These are phyloP conservation scores for Cydonia oblonga DNA, from an alignment of 331 rosid species.

Conservation along the genomic window DNA sequence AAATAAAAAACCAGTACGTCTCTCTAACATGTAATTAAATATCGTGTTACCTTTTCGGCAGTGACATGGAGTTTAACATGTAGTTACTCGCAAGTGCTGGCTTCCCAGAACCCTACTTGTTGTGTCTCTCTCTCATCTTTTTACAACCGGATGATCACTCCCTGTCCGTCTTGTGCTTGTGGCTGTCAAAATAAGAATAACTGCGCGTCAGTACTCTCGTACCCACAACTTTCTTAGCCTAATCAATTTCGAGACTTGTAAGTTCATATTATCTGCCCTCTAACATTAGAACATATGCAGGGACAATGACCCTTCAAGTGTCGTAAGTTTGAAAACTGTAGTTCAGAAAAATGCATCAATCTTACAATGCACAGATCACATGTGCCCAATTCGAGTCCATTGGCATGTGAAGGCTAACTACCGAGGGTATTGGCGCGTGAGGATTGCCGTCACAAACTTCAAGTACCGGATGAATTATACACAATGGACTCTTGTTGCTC, in stretches of 20 bases:
- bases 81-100: constrained; percentile 22
- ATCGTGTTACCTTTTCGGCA: background rate
- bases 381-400: constrained; percentile 16
- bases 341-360: background rate
- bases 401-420: constrained; percentile 20
- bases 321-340: background rate
- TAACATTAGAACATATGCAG: background rate
- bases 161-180: constrained; percentile 27
- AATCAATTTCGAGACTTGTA: no score
- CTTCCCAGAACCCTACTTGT: constrained; percentile 20
- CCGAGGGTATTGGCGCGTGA: background rate
- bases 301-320: background rate
- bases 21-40: background rate
- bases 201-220: constrained; percentile 13
- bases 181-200: constrained; percentile 15
- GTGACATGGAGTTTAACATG: constrained; percentile 30
- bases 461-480: constrained; percentile 8
- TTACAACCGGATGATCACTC: constrained; percentile 21
- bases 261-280: background rate
- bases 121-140: constrained; percentile 29
- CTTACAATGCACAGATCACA: constrained; percentile 9
- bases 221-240: background rate
- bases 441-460: constrained; percentile 11
- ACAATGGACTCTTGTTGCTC: constrained; percentile 16
- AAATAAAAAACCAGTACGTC: background rate